These are phyloP conservation scores for Penicillium manginii DNA, from an alignment of 495 filamentous ascomycete genomes.

Conservation along the genomic window DNA sequence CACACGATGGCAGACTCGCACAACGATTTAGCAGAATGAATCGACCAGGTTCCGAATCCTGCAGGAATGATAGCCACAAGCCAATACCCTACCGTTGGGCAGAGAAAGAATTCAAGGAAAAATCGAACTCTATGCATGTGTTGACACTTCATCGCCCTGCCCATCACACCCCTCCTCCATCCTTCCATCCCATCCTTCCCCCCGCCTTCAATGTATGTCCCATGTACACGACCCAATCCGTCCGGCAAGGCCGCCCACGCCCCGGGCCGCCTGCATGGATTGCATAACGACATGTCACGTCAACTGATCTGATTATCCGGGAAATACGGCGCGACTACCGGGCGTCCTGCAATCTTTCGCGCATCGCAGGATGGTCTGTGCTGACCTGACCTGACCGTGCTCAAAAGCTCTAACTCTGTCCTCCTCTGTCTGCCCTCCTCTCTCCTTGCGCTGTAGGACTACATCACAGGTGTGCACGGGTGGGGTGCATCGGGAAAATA, in stretches of 20 bases:
- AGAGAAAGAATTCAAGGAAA: slow-evolving; percentile 1
- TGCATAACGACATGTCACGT: not conserved
- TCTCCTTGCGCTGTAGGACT: not conserved
- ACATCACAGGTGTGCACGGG: not conserved
- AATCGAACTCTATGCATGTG: slow-evolving; percentile 1
- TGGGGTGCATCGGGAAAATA: slow-evolving; percentile 15
- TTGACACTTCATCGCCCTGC: not conserved
- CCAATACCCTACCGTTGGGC: slow-evolving; percentile 8
- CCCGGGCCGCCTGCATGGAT: not conserved
- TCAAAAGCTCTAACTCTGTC: not conserved
- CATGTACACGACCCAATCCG: slow-evolving; percentile 3
- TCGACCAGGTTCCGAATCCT: not conserved
- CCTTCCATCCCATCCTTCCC: not conserved
- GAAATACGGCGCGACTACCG: slow-evolving; percentile 4
- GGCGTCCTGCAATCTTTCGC: not conserved
- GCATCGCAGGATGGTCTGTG: not conserved
- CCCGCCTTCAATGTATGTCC: not conserved
- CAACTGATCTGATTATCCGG: not conserved
- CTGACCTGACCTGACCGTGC: not conserved
- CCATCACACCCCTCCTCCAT: not conserved
- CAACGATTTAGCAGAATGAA: not conserved
- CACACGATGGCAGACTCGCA: not conserved
- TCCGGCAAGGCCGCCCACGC: not conserved
- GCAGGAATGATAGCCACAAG: slow-evolving; percentile 3
- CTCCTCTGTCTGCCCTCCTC: not conserved